Percentiles rank a stretch among this genome's conserved stretches.
Evolutionary conservation across 306 rosid species (phyloP).

Genomic region (Pterocarpus macrocarpus): DNA sequence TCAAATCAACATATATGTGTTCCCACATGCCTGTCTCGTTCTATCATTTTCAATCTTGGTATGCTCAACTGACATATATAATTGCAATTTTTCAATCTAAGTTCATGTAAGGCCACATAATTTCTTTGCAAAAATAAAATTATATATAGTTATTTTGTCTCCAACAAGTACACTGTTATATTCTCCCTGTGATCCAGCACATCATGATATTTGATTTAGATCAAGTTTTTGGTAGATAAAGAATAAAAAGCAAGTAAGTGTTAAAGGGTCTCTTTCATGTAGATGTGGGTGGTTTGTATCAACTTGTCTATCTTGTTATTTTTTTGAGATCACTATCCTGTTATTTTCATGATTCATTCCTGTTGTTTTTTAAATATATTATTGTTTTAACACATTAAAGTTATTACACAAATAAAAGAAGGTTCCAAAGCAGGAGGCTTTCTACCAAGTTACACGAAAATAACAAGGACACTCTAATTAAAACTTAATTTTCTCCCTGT

Average conservation of each 20-base stretch:
- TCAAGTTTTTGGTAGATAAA: slow-evolving; percentile 12
- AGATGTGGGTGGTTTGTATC: not conserved
- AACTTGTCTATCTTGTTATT: not conserved
- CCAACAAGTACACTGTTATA: slow-evolving; percentile 24
- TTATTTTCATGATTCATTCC: not conserved
- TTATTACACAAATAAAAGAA: not conserved
- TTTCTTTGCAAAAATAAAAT: not conserved
- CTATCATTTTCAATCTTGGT: slow-evolving; percentile 25
- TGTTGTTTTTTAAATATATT: not conserved
- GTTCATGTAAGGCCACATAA: not conserved
- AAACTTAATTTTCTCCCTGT: not conserved
- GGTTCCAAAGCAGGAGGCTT: not conserved
- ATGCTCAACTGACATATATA: not conserved
- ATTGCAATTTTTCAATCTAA: slow-evolving; percentile 38
- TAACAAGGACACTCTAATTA: not conserved
- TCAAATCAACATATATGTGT: not conserved
- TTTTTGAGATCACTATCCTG: too few species aligned
- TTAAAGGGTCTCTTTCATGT: slow-evolving; percentile 36
- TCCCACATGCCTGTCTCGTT: slow-evolving; percentile 28
- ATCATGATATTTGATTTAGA: slow-evolving; percentile 5
- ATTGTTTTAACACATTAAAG: not conserved
- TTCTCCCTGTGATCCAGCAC: slow-evolving; percentile 26
- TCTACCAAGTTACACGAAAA: not conserved
- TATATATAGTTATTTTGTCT: not conserved
- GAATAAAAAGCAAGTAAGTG: not conserved